A percentile compares a stretch with the other conserved stretches of the same genome.
These are phyloP conservation scores for Musa beccarii DNA, from an alignment of 176 grass and related monocot species.

Conservation along the genomic window DNA sequence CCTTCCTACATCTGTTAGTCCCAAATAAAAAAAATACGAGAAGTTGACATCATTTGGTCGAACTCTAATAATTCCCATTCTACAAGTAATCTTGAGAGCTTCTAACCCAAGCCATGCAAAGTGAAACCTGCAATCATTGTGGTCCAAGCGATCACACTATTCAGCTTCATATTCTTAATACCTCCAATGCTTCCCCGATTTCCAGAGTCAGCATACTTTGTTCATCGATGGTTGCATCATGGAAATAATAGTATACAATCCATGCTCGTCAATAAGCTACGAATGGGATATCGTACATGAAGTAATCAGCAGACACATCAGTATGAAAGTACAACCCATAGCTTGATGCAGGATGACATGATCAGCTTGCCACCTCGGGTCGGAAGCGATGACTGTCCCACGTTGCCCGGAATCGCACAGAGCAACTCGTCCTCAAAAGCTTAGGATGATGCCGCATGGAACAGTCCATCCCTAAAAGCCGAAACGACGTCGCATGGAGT, in stretches of 20 bases:
- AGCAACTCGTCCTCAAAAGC: no score
- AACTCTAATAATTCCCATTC: conserved; percentile 49
- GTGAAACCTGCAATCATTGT: conserved; percentile 55
- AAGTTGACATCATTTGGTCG: conserved; percentile 48
- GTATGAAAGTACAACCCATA: no score
- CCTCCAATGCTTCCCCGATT: conserved; percentile 38
- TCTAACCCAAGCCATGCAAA: conserved; percentile 43
- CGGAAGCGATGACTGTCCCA: no score
- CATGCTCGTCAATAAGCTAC: conserved; percentile 17
- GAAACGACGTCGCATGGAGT: no score
- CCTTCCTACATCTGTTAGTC: conserved; percentile 36
- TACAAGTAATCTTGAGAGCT: conserved; percentile 44
- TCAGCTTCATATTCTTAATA: conserved; percentile 50
- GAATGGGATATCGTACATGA: no score
- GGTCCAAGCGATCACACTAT: conserved; percentile 48
- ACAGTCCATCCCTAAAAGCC: no score
- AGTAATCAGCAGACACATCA: no score
- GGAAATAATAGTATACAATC: conserved; percentile 22
- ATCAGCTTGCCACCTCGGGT: no score
- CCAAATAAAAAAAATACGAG: conserved; percentile 32
- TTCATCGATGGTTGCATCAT: conserved; percentile 60
- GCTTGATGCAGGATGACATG: no score
- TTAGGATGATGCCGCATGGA: no score
- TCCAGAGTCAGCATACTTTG: conserved; percentile 66
- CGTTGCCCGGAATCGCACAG: no score